phyloP scores from a whole-genome alignment of 2,329 filamentous ascomycete genomes.

The Blastomyces silverae region DNA sequence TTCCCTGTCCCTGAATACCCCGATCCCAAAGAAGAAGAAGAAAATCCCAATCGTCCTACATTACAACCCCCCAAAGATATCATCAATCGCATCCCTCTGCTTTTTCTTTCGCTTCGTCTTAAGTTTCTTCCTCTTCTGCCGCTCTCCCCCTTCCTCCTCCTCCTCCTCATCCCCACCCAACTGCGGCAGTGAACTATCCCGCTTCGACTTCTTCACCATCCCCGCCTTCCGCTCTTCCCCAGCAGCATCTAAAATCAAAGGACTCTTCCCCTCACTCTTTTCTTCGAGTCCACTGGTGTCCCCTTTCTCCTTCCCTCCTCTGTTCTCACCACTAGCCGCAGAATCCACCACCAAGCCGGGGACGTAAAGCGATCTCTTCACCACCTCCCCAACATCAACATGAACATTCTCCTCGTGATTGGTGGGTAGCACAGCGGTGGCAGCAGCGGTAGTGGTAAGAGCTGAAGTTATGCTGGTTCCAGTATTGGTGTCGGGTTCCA shows the following conservation, averaged over 20 bases:
- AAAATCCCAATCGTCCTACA: conserved; percentile 2
- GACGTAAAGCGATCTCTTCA: conserved; percentile 13
- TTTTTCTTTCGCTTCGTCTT: conserved; percentile 46
- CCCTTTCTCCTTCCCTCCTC: conserved; percentile 15
- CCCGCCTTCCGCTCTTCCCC: neutral
- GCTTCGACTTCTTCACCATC: neutral
- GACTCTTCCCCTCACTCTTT: neutral
- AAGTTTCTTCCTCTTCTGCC: conserved; percentile 39
- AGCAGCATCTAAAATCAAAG: neutral
- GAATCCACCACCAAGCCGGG: neutral
- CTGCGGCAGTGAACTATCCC: neutral
- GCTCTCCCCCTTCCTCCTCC: conserved; percentile 9
- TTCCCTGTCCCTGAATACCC: neutral
- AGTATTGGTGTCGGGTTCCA: neutral
- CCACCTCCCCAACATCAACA: conserved; percentile 14
- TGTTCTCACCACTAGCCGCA: conserved; percentile 12
- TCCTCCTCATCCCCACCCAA: conserved; percentile 8
- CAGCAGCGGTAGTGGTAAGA: no score
- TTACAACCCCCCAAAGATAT: conserved; percentile 50
- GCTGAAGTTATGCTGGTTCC: neutral
- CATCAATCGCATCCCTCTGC: conserved; percentile 63
- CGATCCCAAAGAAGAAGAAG: neutral
- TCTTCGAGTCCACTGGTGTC: neutral
- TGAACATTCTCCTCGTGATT: neutral
- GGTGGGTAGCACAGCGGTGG: neutral